Percentiles rank a stretch among this genome's conserved stretches.
These are phyloP conservation scores for Thalassiosira hispida DNA, from an alignment of 352 stramenopile genomes.

Conservation along the genomic window DNA sequence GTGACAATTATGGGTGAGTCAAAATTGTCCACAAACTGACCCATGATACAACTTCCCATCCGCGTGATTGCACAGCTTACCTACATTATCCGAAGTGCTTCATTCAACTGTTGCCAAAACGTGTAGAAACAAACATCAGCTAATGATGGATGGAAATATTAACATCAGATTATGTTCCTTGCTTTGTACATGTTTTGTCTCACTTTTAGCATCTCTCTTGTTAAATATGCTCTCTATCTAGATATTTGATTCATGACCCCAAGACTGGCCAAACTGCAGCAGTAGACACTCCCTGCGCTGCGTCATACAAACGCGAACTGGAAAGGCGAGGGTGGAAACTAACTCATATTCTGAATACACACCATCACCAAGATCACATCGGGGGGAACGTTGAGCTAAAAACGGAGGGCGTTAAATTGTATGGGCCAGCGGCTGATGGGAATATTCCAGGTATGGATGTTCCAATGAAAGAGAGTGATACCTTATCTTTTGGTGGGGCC, in stretches of 20 bases:
- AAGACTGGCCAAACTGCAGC: slow-evolving; percentile 72
- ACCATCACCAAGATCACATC: slow-evolving; percentile 92
- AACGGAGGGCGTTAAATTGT: slow-evolving; percentile 74
- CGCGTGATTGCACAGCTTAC: slow-evolving; percentile 52
- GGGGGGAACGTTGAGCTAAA: slow-evolving; percentile 90
- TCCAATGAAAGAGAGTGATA: slow-evolving; percentile 80
- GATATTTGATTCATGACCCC: slow-evolving; percentile 74
- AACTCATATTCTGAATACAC: slow-evolving; percentile 91
- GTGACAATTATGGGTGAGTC: slow-evolving; percentile 80
- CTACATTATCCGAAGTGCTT: slow-evolving; percentile 52
- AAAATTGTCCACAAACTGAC: background rate
- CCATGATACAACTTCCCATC: background rate
- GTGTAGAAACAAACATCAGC: slow-evolving; percentile 11
- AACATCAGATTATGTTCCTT: background rate
- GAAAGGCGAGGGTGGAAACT: slow-evolving; percentile 79
- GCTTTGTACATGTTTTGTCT: background rate
- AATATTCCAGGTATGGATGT: slow-evolving; percentile 74
- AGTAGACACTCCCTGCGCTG: slow-evolving; percentile 72
- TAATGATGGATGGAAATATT: slow-evolving; percentile 35
- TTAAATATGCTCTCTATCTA: background rate
- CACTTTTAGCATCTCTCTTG: background rate
- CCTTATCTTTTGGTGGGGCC: slow-evolving; percentile 83
- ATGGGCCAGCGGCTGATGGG: slow-evolving; percentile 77
- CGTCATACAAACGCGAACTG: slow-evolving; percentile 63
- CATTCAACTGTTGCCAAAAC: slow-evolving; percentile 26